Conservation (phyloP, 768 basidiomycete genomes). For the Tylopilus vinaceipallidus region DNA sequence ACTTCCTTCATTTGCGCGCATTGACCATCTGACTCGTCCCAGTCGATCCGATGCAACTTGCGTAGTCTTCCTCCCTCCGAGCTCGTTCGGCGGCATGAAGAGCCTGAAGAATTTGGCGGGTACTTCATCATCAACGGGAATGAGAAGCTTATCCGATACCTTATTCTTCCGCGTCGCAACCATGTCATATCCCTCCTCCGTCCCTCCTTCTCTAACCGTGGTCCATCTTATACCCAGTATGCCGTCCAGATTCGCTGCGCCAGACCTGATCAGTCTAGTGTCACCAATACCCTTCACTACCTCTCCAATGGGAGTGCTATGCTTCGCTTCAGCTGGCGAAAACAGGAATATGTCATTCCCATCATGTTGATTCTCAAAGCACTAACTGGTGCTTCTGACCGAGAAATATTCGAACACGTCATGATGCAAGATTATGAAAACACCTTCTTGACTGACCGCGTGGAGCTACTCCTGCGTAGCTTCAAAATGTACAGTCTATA, state of each 20-base stretch:
- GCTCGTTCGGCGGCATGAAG: constrained; percentile 88
- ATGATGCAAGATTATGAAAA: constrained; percentile 97
- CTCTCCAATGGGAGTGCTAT: constrained; percentile 96
- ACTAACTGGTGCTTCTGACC: constrained; percentile 85
- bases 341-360: constrained; percentile 97
- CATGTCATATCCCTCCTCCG: constrained; percentile 93
- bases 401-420: constrained; percentile 94
- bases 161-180: constrained; percentile 93
- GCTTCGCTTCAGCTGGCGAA: constrained; percentile 93
- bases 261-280: constrained; percentile 87
- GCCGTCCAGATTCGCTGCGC: constrained; percentile 96
- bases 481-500: constrained; percentile 91
- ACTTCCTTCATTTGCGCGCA: neutral
- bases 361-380: constrained; percentile 97
- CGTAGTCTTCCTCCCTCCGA: constrained; percentile 80
- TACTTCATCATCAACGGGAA: constrained; percentile 99
- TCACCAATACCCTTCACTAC: constrained; percentile 97
- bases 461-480: constrained; percentile 89
- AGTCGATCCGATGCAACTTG: constrained; percentile 95
- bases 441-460: constrained; percentile 95
- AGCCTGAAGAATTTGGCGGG: constrained; percentile 97
- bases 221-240: constrained; percentile 91
- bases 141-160: constrained; percentile 96
- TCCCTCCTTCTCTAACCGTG: constrained; percentile 88
- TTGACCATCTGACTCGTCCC: constrained; percentile 1